A percentile compares a stretch with the other conserved stretches of the same genome.
These are phyloP conservation scores for Striga hermonthica DNA, from an alignment of 305 asterid genomes.

Conservation along the genomic window DNA sequence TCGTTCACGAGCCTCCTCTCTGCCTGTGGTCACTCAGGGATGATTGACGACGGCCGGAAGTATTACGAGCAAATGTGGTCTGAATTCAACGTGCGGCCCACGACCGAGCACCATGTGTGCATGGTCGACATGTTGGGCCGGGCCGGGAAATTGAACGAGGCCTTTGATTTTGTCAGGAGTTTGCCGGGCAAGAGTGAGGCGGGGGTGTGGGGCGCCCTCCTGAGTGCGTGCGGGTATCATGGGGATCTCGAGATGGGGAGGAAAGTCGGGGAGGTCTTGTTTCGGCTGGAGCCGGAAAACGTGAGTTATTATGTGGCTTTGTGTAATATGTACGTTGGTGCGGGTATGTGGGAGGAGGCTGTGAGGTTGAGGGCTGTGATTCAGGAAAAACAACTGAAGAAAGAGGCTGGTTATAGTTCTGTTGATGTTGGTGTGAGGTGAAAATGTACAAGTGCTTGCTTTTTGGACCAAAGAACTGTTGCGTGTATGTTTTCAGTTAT, in stretches of 20 bases:
- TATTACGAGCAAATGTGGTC: conserved; percentile 44
- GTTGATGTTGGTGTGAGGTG: conserved; percentile 43
- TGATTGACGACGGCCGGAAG: conserved; percentile 50
- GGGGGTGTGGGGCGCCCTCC: conserved; percentile 61
- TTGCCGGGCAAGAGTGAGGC: conserved; percentile 37
- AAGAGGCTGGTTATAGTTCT: conserved; percentile 48
- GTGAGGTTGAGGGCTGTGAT: conserved; percentile 55
- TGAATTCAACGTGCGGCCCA: conserved; percentile 36
- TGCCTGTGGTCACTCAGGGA: conserved; percentile 67
- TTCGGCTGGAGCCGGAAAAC: conserved; percentile 54
- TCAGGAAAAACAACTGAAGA: conserved; percentile 45
- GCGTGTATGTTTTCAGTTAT: too few relatives aligned
- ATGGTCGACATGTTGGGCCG: conserved; percentile 64
- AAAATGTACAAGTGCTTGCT: conserved; percentile 7
- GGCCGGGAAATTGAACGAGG: conserved; percentile 49
- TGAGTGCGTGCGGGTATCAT: conserved; percentile 59
- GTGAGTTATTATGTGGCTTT: conserved; percentile 52
- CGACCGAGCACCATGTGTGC: conserved; percentile 54
- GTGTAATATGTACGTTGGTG: conserved; percentile 57
- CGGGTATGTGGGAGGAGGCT: conserved; percentile 72
- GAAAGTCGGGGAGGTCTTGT: conserved; percentile 44
- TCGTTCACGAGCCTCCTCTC: conserved; percentile 64
- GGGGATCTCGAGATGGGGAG: conserved; percentile 63
- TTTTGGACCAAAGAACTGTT: neutral
- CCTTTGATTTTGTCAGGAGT: conserved; percentile 46